These are phyloP conservation scores for Omphalotus olearius DNA, from an alignment of 1,284 basidiomycete species.

Conservation along the genomic window DNA sequence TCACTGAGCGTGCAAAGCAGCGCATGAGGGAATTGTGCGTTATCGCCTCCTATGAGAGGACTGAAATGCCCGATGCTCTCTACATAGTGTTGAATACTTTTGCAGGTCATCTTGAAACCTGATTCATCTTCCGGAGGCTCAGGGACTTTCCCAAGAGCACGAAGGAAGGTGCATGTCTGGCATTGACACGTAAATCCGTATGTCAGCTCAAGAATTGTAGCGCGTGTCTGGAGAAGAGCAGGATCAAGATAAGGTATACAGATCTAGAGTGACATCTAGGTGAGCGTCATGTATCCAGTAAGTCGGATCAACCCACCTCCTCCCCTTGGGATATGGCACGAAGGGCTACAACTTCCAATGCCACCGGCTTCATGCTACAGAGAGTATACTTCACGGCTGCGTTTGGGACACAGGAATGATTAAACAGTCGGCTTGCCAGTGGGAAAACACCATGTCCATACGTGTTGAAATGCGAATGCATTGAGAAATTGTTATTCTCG, in stretches of 20 bases:
- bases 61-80: slow-evolving; percentile 21
- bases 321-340: slow-evolving; percentile 50
- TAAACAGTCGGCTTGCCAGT: slow-evolving; percentile 66
- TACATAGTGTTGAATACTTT: slow-evolving; percentile 34
- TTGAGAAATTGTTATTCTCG: slow-evolving; percentile 72
- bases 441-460: slow-evolving; percentile 72
- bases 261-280: slow-evolving; percentile 37
- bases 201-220: slow-evolving; percentile 50
- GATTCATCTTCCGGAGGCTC: slow-evolving; percentile 28
- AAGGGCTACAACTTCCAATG: slow-evolving; percentile 62
- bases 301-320: slow-evolving; percentile 42
- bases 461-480: slow-evolving; percentile 64
- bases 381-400: slow-evolving; percentile 60
- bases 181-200: slow-evolving; percentile 71
- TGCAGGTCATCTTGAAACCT: slow-evolving; percentile 29
- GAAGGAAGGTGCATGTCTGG: slow-evolving; percentile 44
- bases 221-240: slow-evolving; percentile 57
- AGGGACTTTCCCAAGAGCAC: slow-evolving; percentile 30
- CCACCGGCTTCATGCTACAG: slow-evolving; percentile 29
- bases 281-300: slow-evolving; percentile 4
- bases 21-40: slow-evolving; percentile 33
- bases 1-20: slow-evolving; percentile 48
- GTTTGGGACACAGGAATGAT: slow-evolving; percentile 75
- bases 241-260: slow-evolving; percentile 74
- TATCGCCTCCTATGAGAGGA: slow-evolving; percentile 13